Base-by-base conservation (phyloP, 768 basidiomycete genomes). In the Leccinum pellstonianum region DNA sequence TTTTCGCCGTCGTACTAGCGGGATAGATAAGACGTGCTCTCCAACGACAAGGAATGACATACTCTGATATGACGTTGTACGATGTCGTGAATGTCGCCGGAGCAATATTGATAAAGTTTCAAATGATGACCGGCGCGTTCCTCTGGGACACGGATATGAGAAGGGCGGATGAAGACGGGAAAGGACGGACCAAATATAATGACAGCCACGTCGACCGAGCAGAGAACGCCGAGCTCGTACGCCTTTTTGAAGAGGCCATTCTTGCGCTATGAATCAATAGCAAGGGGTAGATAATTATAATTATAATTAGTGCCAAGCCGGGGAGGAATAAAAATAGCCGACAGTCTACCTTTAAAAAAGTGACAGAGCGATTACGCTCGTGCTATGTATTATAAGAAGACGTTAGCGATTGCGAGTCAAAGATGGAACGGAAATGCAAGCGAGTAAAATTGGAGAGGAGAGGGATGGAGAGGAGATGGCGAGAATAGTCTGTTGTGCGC, bases 171-270 rank as follows among this genome's bases (percentile, higher is more conserved):
- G 56, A 29, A 54, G 31, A 56, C 53, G 52, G 56, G 64, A 67
- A 25, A 55, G 76, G 75, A 69, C 80, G 57, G 52, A 85, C 87
- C 91, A 63, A 93, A 92, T 72, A 93, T 90, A 72, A 93, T 89
- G 71, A 93, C 90, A 5, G 90, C 89, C 46, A 93, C 90, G 67
- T 93, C 91, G 65, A 93, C 91, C 14, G 89, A 91, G 72, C 91
- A 93, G 46, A 93, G 83, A 3, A 93, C 91, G n/a, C 90, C 91
- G 62, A 93, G 87, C 75, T 93, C 91, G 69, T 92, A 92, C 0
- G 91, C 91, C 70, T 93, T 93, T 75, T 93, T 92, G 86, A 93
- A 93, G 63, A 93, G 85, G 5, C 91, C 91, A 60, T 91, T 91
- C 80, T 93, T 92, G 67, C 91, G 85, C 91, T 93, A 76, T 52